Evolutionary conservation across 352 stramenopile genomes (phyloP).

Genomic region (Phytophthora rubi): DNA sequence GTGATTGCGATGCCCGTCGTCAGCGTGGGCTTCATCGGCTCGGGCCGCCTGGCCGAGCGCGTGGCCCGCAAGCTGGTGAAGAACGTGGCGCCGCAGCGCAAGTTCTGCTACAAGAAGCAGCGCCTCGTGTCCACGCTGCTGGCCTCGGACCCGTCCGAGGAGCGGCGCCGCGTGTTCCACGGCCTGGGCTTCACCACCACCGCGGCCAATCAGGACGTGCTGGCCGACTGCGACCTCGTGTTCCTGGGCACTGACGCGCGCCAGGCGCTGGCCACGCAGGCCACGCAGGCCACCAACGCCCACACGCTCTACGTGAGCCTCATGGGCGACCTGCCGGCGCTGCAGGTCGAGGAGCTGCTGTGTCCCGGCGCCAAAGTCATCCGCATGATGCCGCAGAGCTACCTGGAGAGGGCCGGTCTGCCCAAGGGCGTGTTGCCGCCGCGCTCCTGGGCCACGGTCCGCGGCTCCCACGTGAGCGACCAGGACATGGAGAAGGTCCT

Average conservation of each 20-base stretch:
- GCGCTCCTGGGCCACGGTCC: conserved; percentile 58
- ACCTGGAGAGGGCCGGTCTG: conserved; percentile 61
- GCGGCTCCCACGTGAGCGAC: conserved; percentile 56
- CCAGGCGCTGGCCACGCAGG: conserved; percentile 46
- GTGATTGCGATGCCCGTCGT: conserved; percentile 48
- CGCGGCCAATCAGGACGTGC: conserved; percentile 56
- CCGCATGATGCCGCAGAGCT: conserved; percentile 73
- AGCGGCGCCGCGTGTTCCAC: conserved; percentile 65
- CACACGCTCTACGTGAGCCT: conserved; percentile 76
- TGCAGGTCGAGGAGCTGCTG: conserved; percentile 63
- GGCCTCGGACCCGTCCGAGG: conserved; percentile 64
- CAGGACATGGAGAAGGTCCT: conserved; percentile 68
- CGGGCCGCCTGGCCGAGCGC: conserved; percentile 64
- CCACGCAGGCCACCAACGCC: conserved; percentile 28
- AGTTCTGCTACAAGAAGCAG: conserved; percentile 81
- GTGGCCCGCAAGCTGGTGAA: conserved; percentile 69
- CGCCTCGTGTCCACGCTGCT: conserved; percentile 72
- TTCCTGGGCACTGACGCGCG: conserved; percentile 68
- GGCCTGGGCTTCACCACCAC: conserved; percentile 72
- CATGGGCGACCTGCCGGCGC: conserved; percentile 65
- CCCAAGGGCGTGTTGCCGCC: conserved; percentile 57
- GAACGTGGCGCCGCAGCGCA: conserved; percentile 62
- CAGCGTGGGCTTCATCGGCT: conserved; percentile 79
- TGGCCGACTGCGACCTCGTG: conserved; percentile 76
- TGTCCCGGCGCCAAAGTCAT: conserved; percentile 74